These are phyloP conservation scores for Blastomyces parvus DNA, from an alignment of 2,329 filamentous ascomycete species.

Conservation along the genomic window DNA sequence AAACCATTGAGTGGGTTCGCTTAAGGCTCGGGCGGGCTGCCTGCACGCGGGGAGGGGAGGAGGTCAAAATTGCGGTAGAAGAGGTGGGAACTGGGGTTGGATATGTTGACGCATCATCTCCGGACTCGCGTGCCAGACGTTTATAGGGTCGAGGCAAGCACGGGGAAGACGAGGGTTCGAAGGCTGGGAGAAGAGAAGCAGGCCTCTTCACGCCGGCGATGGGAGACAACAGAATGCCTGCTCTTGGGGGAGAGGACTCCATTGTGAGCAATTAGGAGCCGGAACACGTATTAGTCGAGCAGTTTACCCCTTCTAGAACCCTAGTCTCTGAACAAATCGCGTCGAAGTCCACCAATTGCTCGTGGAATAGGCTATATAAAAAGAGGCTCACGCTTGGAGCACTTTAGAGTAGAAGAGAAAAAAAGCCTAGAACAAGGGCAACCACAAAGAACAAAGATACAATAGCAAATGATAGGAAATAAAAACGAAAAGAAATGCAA, in stretches of 20 bases:
- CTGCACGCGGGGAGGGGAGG: slow-evolving; percentile 59
- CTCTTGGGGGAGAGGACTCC: slow-evolving; percentile 34
- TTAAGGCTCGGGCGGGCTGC: slow-evolving; percentile 40
- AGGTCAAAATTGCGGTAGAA: slow-evolving; percentile 81
- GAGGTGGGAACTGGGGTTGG: slow-evolving; percentile 92
- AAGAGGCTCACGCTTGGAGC: not conserved
- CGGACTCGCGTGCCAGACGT: slow-evolving; percentile 37
- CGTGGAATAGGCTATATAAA: not conserved
- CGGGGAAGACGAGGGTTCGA: slow-evolving; percentile 43
- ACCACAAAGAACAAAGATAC: not conserved
- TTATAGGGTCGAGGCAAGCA: slow-evolving; percentile 40
- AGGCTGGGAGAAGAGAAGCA: slow-evolving; percentile 40
- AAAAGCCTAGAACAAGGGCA: not conserved
- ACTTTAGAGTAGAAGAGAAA: not conserved
- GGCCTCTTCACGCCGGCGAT: slow-evolving; percentile 39
- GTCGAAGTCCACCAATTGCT: slow-evolving; percentile 9
- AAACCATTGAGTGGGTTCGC: slow-evolving; percentile 54
- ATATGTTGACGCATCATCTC: slow-evolving; percentile 52
- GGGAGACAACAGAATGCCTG: slow-evolving; percentile 23
- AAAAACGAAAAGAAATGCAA: slow-evolving; percentile 4
- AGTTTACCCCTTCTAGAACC: not conserved
- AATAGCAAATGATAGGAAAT: not conserved
- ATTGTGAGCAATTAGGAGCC: slow-evolving; percentile 21
- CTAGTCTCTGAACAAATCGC: slow-evolving; percentile 6
- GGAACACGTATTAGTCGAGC: slow-evolving; percentile 9